Evolutionary conservation across 495 filamentous ascomycete species (phyloP).

Genomic region (Xylaria telfairii): DNA sequence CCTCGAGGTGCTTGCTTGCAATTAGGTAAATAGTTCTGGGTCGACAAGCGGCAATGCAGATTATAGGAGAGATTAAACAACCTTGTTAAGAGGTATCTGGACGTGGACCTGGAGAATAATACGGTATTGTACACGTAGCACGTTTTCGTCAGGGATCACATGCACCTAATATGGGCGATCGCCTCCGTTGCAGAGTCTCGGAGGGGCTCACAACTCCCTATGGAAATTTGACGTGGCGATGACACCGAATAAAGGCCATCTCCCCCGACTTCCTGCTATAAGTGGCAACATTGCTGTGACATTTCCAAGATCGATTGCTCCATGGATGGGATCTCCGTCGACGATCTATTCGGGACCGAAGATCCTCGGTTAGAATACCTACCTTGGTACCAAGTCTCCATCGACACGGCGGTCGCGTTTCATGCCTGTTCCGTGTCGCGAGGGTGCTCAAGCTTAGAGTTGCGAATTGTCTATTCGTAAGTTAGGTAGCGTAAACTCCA

Average conservation of each 20-base stretch:
- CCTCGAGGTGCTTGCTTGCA: background rate
- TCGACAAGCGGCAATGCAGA: background rate
- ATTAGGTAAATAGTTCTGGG: background rate
- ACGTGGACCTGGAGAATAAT: no score
- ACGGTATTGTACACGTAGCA: slow-evolving; percentile 16
- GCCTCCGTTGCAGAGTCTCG: background rate
- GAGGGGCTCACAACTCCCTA: background rate
- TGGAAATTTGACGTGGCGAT: slow-evolving; percentile 9
- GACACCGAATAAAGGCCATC: background rate
- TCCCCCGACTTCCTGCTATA: slow-evolving; percentile 7
- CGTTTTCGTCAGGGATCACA: slow-evolving; percentile 17
- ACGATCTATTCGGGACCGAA: slow-evolving; percentile 21
- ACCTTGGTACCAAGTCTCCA: no score
- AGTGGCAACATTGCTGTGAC: slow-evolving; percentile 2
- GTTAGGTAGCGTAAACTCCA: no score
- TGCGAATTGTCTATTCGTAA: background rate
- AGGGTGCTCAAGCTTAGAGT: background rate
- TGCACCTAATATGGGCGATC: slow-evolving; percentile 6
- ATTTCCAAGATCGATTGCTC: background rate
- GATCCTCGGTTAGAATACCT: background rate
- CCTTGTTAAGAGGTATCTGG: no score
- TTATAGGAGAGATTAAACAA: slow-evolving; percentile 6
- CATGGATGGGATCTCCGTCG: background rate
- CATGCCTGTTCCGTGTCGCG: background rate
- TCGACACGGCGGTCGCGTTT: background rate